A percentile compares a stretch with the other conserved stretches of the same genome.
phyloP scores from a whole-genome alignment of 2,329 filamentous ascomycete species.

The Alternaria brassicae region DNA sequence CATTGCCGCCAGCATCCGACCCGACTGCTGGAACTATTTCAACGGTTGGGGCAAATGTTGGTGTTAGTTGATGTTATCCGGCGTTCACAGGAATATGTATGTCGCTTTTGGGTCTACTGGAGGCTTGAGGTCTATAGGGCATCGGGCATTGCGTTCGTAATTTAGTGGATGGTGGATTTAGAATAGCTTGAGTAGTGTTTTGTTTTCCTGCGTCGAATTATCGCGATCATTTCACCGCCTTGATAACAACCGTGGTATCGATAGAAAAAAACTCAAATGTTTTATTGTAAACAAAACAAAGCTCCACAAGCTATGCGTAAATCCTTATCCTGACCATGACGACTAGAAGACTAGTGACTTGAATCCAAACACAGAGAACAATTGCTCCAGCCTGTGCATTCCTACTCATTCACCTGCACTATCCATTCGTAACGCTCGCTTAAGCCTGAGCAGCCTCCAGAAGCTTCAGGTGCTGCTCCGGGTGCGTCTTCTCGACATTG shows the following conservation, averaged over 20 bases:
- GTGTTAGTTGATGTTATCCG: too few relatives aligned
- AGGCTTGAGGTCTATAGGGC: too few relatives aligned
- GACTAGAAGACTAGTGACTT: not conserved
- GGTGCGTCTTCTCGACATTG: conserved; percentile 52
- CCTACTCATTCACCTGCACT: not conserved
- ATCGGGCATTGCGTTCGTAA: too few relatives aligned
- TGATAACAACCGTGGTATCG: not conserved
- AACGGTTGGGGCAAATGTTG: too few relatives aligned
- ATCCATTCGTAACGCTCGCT: not conserved
- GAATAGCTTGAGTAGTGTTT: too few relatives aligned
- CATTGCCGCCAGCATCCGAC: too few relatives aligned
- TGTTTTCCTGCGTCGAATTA: too few relatives aligned
- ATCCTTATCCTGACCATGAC: not conserved
- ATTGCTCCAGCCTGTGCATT: not conserved
- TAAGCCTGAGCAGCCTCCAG: conserved; percentile 41
- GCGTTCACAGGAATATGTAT: too few relatives aligned
- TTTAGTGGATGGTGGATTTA: too few relatives aligned
- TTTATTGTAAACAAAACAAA: not conserved
- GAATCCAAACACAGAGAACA: not conserved
- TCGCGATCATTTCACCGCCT: not conserved
- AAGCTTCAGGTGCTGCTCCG: conserved; percentile 47
- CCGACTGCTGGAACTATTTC: too few relatives aligned
- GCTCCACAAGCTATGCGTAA: not conserved
- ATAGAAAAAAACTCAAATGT: not conserved
- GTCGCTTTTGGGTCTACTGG: too few relatives aligned